Evolutionary conservation across 495 filamentous ascomycete genomes (phyloP), one percentile per base, ranked within the genome.

Genomic region (Daldinia vernicosa): DNA sequence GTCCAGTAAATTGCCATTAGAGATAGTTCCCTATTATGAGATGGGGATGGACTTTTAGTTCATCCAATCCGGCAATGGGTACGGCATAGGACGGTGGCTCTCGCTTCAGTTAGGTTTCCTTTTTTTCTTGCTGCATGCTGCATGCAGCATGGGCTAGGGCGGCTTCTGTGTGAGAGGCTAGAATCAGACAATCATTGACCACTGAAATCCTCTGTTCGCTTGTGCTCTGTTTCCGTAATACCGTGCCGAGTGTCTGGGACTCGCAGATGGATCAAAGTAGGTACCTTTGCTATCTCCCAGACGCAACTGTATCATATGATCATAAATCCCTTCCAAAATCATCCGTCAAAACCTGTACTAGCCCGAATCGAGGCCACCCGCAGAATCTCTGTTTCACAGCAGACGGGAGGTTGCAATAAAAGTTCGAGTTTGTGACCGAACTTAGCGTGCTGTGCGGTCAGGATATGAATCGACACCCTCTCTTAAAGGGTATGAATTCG

Each of bases 1-100:
- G 75, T 87, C 66, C 73, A 79, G 53, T 85, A 80, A 75, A 54
- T 17, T 33, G 8, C 24, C 27, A 26, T 35, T 24, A 12, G 27
- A 28, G 61, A 22, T 57, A 35, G 27, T 32, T 15, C 6, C 35
- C 43, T 11, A 19, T 12, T 11, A 39, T 24, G 47, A 39, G 27
- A 37, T 22, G 39, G 40, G 22, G 57, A 66, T 45, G 39, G 33
- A 32, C 33, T 50, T 58, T 51, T 53, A 53, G 66, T 57, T 52
- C 35, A 59, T 47, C 22, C 28, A 22, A 55, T 59, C 45, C 22
- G 50, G 15, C 55, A 35, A 50, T 15, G 63, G 9, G 43, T 14
- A 69, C 40, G 65, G 65, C 61, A 61, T 55, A 56, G 60, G 57
- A 45, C 33, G 47, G 66, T 63, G 66, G 57, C 55, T 69, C 61